Conservation (phyloP, 331 rosid genomes). For the Saraca asoca region DNA sequence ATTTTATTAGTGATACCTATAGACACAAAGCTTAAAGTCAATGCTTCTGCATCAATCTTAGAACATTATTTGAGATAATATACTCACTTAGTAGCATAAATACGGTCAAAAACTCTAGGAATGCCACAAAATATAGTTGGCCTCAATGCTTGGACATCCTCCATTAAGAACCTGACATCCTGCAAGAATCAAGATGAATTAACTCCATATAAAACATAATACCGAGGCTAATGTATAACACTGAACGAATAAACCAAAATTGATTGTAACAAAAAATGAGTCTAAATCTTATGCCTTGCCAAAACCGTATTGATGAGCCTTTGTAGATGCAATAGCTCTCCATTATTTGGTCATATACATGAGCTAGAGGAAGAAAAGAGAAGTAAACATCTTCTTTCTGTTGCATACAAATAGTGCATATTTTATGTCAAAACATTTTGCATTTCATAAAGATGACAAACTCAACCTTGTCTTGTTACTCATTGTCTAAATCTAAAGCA, state of each 20-base stretch:
- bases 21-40: conserved; percentile 31
- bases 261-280: conserved; percentile 13
- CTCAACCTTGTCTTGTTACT: conserved; percentile 2
- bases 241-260: conserved; percentile 8
- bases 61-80: conserved; percentile 13
- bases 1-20: conserved; percentile 66
- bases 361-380: conserved; percentile 93
- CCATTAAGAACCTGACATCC: conserved; percentile 88
- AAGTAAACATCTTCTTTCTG: conserved; percentile 83
- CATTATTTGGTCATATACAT: conserved; percentile 85
- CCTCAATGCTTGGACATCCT: conserved; percentile 71
- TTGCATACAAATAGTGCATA: conserved; percentile 46
- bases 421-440: conserved; percentile 13
- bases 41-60: too few species aligned
- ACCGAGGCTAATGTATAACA: neutral
- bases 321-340: conserved; percentile 83
- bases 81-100: conserved; percentile 55
- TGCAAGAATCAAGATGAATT: conserved; percentile 39
- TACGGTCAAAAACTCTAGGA: conserved; percentile 89
- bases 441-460: conserved; percentile 7
- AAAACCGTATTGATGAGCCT: conserved; percentile 81
- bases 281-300: conserved; percentile 82
- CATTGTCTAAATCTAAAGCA: conserved; percentile 11
- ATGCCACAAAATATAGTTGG: conserved; percentile 90
- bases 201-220: neutral